phyloP scores from a whole-genome alignment of 768 basidiomycete species.

The Favolaschia claudopus region DNA sequence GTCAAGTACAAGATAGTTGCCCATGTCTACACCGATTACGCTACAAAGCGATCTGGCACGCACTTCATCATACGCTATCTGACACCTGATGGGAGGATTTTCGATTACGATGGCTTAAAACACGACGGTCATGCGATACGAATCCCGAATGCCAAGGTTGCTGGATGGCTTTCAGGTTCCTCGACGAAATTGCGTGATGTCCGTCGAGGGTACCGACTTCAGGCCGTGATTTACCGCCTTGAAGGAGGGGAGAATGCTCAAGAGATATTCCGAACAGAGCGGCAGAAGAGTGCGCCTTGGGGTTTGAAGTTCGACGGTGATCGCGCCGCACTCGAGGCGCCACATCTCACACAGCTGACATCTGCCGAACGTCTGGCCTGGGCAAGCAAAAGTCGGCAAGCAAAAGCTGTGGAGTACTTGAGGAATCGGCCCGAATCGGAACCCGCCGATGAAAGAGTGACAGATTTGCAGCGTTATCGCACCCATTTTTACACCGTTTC shows the following conservation, averaged over 20 bases:
- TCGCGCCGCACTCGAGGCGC: neutral
- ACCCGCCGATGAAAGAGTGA: neutral
- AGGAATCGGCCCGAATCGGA: neutral
- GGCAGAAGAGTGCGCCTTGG: neutral
- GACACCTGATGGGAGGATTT: slow-evolving; percentile 11
- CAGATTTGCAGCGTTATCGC: neutral
- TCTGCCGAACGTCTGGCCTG: neutral
- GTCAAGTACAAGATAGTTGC: slow-evolving; percentile 9
- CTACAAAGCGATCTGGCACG: neutral
- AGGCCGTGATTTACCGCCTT: slow-evolving; percentile 9
- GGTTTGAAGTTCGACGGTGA: neutral
- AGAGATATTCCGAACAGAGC: neutral
- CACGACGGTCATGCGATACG: slow-evolving; percentile 1
- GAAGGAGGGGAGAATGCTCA: slow-evolving; percentile 6
- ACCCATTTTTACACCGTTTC: neutral
- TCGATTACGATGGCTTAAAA: slow-evolving; percentile 15
- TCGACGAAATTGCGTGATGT: neutral
- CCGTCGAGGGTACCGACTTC: neutral
- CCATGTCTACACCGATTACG: slow-evolving; percentile 14
- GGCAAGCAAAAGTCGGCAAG: neutral
- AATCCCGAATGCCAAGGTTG: neutral
- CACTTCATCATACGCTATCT: slow-evolving; percentile 22
- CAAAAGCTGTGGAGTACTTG: neutral
- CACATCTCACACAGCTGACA: neutral
- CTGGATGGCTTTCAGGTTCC: neutral